Conservation (phyloP, 78 protist species). For the Dictyostelium brefeldianum region DNA sequence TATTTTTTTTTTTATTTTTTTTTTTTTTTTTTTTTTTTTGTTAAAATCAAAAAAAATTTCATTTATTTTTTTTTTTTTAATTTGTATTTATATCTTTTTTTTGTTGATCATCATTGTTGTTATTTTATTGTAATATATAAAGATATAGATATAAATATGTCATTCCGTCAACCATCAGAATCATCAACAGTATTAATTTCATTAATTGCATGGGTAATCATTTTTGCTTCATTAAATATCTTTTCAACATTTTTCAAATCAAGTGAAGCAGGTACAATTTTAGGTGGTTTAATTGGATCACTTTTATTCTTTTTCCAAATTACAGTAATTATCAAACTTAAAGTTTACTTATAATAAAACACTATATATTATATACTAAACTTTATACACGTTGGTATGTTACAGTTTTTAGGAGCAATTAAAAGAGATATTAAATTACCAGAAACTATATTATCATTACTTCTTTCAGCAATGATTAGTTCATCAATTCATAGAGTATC, state of each 20-base stretch:
- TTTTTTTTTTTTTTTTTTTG: too few relatives aligned
- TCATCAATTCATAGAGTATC: constrained; percentile 73
- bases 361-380: too few relatives aligned
- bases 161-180: constrained; percentile 43
- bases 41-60: too few relatives aligned
- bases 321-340: constrained; percentile 8
- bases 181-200: constrained; percentile 7
- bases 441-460: constrained; percentile 11
- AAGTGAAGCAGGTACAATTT: constrained; percentile 10
- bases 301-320: constrained; percentile 59
- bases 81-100: too few relatives aligned
- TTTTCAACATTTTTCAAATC: constrained; percentile 30
- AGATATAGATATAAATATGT: neutral
- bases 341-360: neutral
- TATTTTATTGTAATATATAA: neutral
- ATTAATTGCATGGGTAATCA: constrained; percentile 26
- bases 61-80: too few relatives aligned
- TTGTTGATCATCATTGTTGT: too few relatives aligned
- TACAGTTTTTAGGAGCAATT: constrained; percentile 55
- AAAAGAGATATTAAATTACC: constrained; percentile 47
- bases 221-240: constrained; percentile 32
- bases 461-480: constrained; percentile 14
- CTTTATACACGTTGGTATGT: neutral
- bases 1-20: too few relatives aligned
- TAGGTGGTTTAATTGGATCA: constrained; percentile 76